Evolutionary conservation across 176 grass and related monocot genomes (phyloP).

Genomic region (Phragmites australis): DNA sequence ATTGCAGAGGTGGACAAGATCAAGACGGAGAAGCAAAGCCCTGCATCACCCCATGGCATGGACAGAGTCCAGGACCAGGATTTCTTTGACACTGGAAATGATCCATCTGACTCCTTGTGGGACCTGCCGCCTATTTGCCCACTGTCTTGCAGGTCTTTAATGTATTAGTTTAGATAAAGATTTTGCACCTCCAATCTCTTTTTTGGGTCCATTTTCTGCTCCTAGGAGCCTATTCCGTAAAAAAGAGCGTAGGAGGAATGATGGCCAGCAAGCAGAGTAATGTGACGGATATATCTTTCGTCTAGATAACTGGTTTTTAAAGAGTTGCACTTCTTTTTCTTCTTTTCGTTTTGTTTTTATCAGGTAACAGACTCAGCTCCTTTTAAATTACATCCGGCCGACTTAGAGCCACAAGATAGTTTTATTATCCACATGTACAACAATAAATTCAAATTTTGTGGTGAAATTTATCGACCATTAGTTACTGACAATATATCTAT

Average conservation of each 20-base stretch:
- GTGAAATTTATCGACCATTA: too few species aligned
- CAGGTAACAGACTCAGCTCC: neutral
- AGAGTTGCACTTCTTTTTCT: neutral
- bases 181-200: neutral
- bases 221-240: slow-evolving; percentile 49
- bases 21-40: slow-evolving; percentile 48
- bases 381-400: neutral
- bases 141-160: slow-evolving; percentile 46
- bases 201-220: slow-evolving; percentile 45
- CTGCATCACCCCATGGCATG: slow-evolving; percentile 34
- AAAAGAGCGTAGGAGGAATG: slow-evolving; percentile 45
- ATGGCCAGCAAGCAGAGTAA: slow-evolving; percentile 42
- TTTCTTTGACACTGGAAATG: slow-evolving; percentile 33
- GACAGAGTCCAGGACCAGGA: slow-evolving; percentile 39
- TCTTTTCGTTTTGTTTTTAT: slow-evolving; percentile 2
- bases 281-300: slow-evolving; percentile 18
- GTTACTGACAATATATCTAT: too few species aligned
- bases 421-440: neutral
- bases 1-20: slow-evolving; percentile 39
- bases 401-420: neutral
- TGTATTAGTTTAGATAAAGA: slow-evolving; percentile 42
- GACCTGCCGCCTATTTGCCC: slow-evolving; percentile 61
- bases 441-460: neutral
- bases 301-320: slow-evolving; percentile 16
- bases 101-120: slow-evolving; percentile 57